Conservation (phyloP, 1,284 basidiomycete species). For the Trichosporon sp. region DNA sequence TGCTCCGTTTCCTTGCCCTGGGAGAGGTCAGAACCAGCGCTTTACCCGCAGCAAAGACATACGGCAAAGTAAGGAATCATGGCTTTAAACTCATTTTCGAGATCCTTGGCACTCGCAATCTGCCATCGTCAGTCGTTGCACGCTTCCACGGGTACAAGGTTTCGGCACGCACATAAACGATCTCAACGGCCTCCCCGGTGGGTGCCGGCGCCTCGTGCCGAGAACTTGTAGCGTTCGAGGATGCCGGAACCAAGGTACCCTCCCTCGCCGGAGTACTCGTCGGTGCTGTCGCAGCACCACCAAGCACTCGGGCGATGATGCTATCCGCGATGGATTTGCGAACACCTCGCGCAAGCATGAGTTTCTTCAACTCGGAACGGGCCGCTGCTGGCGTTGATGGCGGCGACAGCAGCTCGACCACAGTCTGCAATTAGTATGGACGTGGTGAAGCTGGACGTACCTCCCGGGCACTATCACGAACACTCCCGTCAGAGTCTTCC, state of each 20-base stretch:
- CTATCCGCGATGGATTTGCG: slow-evolving; percentile 69
- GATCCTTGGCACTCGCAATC: slow-evolving; percentile 77
- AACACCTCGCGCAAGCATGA: slow-evolving; percentile 75
- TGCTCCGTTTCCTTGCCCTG: slow-evolving; percentile 94
- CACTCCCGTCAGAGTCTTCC: slow-evolving; percentile 83
- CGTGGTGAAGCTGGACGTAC: slow-evolving; percentile 20
- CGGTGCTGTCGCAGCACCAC: slow-evolving; percentile 13
- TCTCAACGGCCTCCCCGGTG: slow-evolving; percentile 54
- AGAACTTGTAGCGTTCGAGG: slow-evolving; percentile 57
- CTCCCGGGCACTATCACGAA: slow-evolving; percentile 73
- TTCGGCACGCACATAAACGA: slow-evolving; percentile 63
- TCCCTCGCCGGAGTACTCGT: neutral
- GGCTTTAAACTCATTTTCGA: slow-evolving; percentile 74
- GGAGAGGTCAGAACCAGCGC: slow-evolving; percentile 12
- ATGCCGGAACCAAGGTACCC: neutral
- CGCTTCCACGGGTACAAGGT: neutral
- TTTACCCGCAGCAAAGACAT: slow-evolving; percentile 21
- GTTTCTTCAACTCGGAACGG: slow-evolving; percentile 86
- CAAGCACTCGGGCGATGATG: slow-evolving; percentile 51
- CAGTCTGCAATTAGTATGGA: slow-evolving; percentile 52
- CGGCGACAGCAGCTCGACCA: slow-evolving; percentile 78
- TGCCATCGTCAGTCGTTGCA: slow-evolving; percentile 41
- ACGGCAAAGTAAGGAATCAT: slow-evolving; percentile 81
- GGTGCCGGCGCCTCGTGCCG: neutral
- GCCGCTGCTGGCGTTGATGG: slow-evolving; percentile 76